Base-by-base conservation (phyloP, 805 yeast species). In the Pichia thaimueangensis region DNA sequence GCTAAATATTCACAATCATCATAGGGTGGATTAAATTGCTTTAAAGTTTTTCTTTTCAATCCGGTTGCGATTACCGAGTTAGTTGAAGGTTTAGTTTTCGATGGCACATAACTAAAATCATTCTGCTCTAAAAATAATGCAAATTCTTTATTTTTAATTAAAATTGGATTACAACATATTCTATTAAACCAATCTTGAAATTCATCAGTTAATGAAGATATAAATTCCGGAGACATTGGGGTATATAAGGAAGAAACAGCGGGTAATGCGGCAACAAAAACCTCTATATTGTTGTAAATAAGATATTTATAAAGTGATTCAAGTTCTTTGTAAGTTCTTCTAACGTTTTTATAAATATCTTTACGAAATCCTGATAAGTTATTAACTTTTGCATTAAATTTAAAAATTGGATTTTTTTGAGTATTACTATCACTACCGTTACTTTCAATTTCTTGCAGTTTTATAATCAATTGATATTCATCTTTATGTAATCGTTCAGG, bases 261-360 rank as follows among this genome's bases (percentile, higher is more conserved):
- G 0, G 97, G 97, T 32, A 93, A 68, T 6, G 94, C 80, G 0
- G 97, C 97, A 4, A 93, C 88, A 63, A 91, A 88, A 43, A 93
- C 89, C 60, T 93, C 97, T 25, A 91, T 81, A 55, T 88, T 83
- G 30, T 94, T 85, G 17, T 80, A 79, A 43, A 80, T 78, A 48
- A 93, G 65, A 57, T 84, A 91, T 50, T 78, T 78, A 62, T 85
- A 86, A 54, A 93, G 76, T 46, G 79, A 76, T 25, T 74, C 76
- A 50, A 88, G 70, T 60, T 93, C 98, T 45, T 73, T 73, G 57
- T 78, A 83, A 0, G 96, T 81, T 45, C 97, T 75, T 51, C 95
- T 78, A 13, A 91, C 67, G 43, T 81, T 89, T 42, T 79, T 77
- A 60, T 84, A 88, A 8, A 62, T 60, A 7, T 74, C 64, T 49